These are phyloP conservation scores for Fusarium tjaetaba DNA, from an alignment of 2,329 filamentous ascomycete genomes.

Conservation along the genomic window DNA sequence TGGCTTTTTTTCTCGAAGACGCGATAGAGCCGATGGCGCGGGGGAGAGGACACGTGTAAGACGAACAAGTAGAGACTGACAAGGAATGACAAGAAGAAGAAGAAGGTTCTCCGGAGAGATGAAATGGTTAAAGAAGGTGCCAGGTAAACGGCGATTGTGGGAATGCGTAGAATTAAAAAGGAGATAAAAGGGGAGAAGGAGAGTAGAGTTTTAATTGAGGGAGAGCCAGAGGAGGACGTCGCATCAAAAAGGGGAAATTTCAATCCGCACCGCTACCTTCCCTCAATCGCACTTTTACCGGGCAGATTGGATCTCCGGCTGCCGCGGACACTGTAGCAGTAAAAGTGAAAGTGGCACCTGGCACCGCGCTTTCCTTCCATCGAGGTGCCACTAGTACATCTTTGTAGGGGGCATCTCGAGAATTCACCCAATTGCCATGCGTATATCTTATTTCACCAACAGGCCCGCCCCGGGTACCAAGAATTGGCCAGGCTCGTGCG, in stretches of 20 bases:
- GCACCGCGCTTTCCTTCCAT: slow-evolving; percentile 34
- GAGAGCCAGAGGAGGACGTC: slow-evolving; percentile 24
- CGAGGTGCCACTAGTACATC: slow-evolving; percentile 35
- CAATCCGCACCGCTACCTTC: slow-evolving; percentile 35
- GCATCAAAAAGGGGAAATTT: slow-evolving; percentile 53
- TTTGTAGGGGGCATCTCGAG: slow-evolving; percentile 32
- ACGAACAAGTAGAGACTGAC: slow-evolving; percentile 32
- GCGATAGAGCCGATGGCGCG: slow-evolving; percentile 37
- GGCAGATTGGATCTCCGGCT: slow-evolving; percentile 37
- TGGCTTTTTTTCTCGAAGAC: slow-evolving; percentile 33
- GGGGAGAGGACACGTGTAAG: slow-evolving; percentile 42
- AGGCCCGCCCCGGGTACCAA: slow-evolving; percentile 29
- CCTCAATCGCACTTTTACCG: slow-evolving; percentile 2
- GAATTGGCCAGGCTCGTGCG: slow-evolving; percentile 27
- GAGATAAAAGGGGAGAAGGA: slow-evolving; percentile 42
- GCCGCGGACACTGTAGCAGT: slow-evolving; percentile 11
- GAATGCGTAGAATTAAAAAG: slow-evolving; percentile 39
- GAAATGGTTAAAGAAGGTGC: slow-evolving; percentile 29
- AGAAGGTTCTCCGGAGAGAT: slow-evolving; percentile 42
- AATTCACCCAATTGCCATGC: slow-evolving; percentile 37
- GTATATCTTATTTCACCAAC: slow-evolving; percentile 17
- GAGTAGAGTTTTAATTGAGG: slow-evolving; percentile 39
- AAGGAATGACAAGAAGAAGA: slow-evolving; percentile 54
- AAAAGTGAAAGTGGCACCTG: slow-evolving; percentile 42
- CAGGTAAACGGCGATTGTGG: slow-evolving; percentile 35